Percentiles rank a stretch among this genome's conserved stretches.
Evolutionary conservation across 2,329 filamentous ascomycete species (phyloP).

Genomic region (Elsinoe fawcettii): DNA sequence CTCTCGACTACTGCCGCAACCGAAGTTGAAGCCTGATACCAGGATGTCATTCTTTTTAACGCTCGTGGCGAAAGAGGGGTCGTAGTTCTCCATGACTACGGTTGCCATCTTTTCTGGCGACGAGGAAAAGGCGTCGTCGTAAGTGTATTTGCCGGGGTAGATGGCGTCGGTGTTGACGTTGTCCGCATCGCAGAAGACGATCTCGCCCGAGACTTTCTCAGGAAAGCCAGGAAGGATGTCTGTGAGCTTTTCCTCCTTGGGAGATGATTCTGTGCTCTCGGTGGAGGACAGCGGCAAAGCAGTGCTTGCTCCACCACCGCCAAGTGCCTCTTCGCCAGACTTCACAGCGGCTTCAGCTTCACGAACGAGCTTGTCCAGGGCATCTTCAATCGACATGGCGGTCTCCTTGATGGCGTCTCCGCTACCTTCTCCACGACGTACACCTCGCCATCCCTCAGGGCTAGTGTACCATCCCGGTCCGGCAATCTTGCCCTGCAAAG

Average conservation of each 20-base stretch:
- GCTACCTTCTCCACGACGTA: slow-evolving; percentile 63
- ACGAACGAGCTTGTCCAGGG: slow-evolving; percentile 61
- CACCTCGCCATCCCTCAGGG: slow-evolving; percentile 60
- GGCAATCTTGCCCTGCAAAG: slow-evolving; percentile 62
- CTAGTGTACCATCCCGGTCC: slow-evolving; percentile 73
- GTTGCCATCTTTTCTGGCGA: slow-evolving; percentile 71
- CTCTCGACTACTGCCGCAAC: slow-evolving; percentile 71
- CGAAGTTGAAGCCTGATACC: slow-evolving; percentile 83
- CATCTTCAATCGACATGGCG: slow-evolving; percentile 59
- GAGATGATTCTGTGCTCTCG: slow-evolving; percentile 20
- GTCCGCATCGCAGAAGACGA: slow-evolving; percentile 76
- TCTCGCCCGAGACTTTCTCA: slow-evolving; percentile 72
- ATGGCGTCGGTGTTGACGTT: slow-evolving; percentile 91
- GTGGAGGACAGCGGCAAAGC: slow-evolving; percentile 27
- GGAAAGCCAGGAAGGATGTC: slow-evolving; percentile 82
- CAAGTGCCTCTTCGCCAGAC: slow-evolving; percentile 43
- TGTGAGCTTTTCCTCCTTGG: slow-evolving; percentile 42
- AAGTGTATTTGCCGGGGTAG: slow-evolving; percentile 87
- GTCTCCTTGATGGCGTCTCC: slow-evolving; percentile 57
- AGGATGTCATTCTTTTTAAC: slow-evolving; percentile 69
- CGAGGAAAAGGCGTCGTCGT: slow-evolving; percentile 75
- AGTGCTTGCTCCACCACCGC: slow-evolving; percentile 21
- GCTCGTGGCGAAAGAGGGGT: slow-evolving; percentile 57
- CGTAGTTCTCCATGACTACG: slow-evolving; percentile 93
- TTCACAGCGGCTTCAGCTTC: slow-evolving; percentile 59